Evolutionary conservation across 169 alveolate species (phyloP).

Genomic region (Plasmodium falciparum): DNA sequence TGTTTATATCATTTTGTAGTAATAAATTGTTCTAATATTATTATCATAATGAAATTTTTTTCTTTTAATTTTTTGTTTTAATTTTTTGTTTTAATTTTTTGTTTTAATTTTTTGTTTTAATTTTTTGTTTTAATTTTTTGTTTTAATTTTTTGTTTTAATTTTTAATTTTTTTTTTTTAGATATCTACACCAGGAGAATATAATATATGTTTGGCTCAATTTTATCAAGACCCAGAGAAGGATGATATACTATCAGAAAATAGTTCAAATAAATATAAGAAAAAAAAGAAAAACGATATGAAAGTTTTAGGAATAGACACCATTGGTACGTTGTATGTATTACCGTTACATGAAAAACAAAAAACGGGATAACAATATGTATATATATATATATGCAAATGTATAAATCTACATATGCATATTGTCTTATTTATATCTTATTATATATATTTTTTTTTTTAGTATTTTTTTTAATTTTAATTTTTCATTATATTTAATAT

Average conservation of each 20-base stretch:
- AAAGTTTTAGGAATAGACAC: conserved; percentile 37
- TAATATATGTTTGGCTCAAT: conserved; percentile 34
- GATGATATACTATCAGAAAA: conserved; percentile 32
- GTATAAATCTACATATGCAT: background rate
- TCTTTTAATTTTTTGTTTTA: background rate
- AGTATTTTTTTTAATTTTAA: background rate
- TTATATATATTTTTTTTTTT: background rate
- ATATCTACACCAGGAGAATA: conserved; percentile 40
- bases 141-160: background rate
- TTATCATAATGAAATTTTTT: background rate
- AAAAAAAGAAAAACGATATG: conserved; percentile 26
- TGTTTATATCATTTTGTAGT: background rate
- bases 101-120: too few species aligned
- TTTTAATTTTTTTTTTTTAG: conserved; percentile 1
- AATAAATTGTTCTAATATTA: too few species aligned
- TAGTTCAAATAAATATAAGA: conserved; percentile 12
- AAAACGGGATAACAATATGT: background rate
- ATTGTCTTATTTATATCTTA: background rate
- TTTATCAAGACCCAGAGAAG: conserved; percentile 15
- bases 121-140: background rate
- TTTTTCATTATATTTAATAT: background rate
- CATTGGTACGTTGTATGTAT: conserved; percentile 33
- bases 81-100: too few species aligned
- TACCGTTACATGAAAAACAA: conserved; percentile 24
- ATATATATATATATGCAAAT: background rate